phyloP scores from a whole-genome alignment of 345 rosid species.

The Mallotus nudiflorus region DNA sequence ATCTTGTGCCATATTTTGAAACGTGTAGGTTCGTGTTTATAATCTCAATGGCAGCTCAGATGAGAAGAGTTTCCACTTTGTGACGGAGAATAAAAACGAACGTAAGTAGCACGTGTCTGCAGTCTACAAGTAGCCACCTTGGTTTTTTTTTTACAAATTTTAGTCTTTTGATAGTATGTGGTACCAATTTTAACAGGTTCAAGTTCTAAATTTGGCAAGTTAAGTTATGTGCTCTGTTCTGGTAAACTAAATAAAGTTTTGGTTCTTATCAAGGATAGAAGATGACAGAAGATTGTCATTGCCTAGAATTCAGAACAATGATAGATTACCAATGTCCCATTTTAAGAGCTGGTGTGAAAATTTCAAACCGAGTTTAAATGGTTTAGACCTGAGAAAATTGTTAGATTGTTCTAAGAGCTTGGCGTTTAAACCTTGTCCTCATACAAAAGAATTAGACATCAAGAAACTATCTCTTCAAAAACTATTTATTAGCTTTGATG shows the following conservation, averaged over 20 bases:
- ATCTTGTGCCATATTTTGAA: not conserved
- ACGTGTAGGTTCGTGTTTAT: constrained; percentile 54
- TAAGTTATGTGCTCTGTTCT: not conserved
- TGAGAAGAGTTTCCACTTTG: constrained; percentile 37
- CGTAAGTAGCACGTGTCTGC: constrained; percentile 34
- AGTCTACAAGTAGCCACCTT: not conserved
- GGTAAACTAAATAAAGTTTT: not conserved
- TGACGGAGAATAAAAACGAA: constrained; percentile 47
- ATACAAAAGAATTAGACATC: not conserved
- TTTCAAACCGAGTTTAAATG: not conserved
- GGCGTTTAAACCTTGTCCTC: not conserved
- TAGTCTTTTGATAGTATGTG: not conserved
- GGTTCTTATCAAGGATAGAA: not conserved
- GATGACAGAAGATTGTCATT: not conserved
- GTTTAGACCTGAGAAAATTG: not conserved
- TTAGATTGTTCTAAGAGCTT: not conserved
- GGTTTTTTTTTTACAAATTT: not conserved
- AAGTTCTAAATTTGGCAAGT: not conserved
- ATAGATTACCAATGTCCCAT: not conserved
- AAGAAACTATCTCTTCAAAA: not conserved
- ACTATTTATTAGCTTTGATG: not conserved
- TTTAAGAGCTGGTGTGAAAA: not conserved
- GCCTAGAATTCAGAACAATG: not conserved
- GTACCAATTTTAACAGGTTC: not conserved
- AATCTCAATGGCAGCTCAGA: constrained; percentile 33